Evolutionary conservation across 495 filamentous ascomycete species (phyloP), one percentile per base, ranked within the genome.

Genomic region (Penicillium cosmopolitanum): DNA sequence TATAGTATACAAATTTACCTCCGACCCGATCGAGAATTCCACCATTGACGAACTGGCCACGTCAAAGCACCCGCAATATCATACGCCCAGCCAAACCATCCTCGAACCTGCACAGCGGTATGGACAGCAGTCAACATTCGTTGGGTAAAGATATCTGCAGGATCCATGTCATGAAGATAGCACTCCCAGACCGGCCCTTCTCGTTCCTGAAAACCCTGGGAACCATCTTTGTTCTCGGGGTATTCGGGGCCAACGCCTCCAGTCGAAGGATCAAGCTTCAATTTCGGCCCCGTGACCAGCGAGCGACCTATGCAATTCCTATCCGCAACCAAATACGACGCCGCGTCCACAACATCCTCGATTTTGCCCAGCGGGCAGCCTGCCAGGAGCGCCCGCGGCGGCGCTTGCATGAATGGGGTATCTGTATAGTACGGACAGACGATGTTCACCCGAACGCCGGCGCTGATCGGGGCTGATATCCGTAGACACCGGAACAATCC

Each of bases 101-200:
- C 57, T 19, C 31, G 38, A 40, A 28, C 57, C 31, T 53, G 38
- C 6, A 59, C 38, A 36, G 28, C 50, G n/a, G 50, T 40, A 59
- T 59, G 5, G 11, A 59, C 57, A 47, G 40, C 50, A 5, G 25
- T 40, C 23, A 59, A 16, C 57, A 59, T 59, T 13, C 57, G 38
- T 40, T 50, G 57, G 46, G 57, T 59, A 33, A 59, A 59, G 6
- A 59, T 50, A 54, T 59, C 57, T 48, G 57, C 57, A n/a, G 57
- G 50, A 11, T 59, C 57, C 57, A 19, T 36, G 34, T 59, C 57
- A 59, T 59, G 57, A 5, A 59, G 42, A 48, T 59, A 59, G 57
- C 57, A 59, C 51, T 59, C 57, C 57, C 57, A 59, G 31, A 59
- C 38, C 12, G 57, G 12, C 16, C 57, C 50, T 18, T 59, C 57